Conservation (phyloP, 2,329 filamentous ascomycete species). For the Ascochyta lentis region DNA sequence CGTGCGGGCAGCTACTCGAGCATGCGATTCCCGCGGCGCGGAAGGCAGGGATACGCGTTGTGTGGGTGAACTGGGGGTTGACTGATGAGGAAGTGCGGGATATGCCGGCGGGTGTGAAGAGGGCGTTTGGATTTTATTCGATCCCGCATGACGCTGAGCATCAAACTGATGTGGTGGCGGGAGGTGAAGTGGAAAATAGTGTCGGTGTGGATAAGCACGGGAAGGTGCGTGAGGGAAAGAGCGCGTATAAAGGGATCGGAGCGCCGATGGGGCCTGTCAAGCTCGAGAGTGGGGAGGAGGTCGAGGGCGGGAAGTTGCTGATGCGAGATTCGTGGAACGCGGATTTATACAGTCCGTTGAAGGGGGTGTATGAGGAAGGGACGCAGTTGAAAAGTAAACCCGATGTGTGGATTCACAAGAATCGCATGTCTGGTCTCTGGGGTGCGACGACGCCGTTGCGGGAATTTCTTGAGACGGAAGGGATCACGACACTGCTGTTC, state of each 20-base stretch:
- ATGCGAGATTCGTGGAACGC: slow-evolving; percentile 53
- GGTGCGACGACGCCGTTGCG: slow-evolving; percentile 43
- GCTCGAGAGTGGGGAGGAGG: slow-evolving; percentile 27
- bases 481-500: slow-evolving; percentile 51
- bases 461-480: slow-evolving; percentile 48
- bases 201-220: slow-evolving; percentile 9
- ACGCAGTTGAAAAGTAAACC: slow-evolving; percentile 16
- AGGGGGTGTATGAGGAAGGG: slow-evolving; percentile 38
- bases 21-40: slow-evolving; percentile 50
- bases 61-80: slow-evolving; percentile 54
- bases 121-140: slow-evolving; percentile 46
- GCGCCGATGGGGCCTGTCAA: background rate
- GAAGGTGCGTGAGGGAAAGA: background rate
- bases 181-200: background rate
- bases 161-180: background rate
- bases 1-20: slow-evolving; percentile 39
- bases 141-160: slow-evolving; percentile 24
- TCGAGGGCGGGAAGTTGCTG: slow-evolving; percentile 46
- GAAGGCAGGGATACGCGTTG: slow-evolving; percentile 48
- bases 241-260: background rate
- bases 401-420: slow-evolving; percentile 49
- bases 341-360: slow-evolving; percentile 49
- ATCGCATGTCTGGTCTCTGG: slow-evolving; percentile 53
- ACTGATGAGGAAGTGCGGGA: slow-evolving; percentile 43
- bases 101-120: slow-evolving; percentile 49